These are phyloP conservation scores for Xerophyta viscosa DNA, from an alignment of 106 monocot genomes.

Conservation along the genomic window DNA sequence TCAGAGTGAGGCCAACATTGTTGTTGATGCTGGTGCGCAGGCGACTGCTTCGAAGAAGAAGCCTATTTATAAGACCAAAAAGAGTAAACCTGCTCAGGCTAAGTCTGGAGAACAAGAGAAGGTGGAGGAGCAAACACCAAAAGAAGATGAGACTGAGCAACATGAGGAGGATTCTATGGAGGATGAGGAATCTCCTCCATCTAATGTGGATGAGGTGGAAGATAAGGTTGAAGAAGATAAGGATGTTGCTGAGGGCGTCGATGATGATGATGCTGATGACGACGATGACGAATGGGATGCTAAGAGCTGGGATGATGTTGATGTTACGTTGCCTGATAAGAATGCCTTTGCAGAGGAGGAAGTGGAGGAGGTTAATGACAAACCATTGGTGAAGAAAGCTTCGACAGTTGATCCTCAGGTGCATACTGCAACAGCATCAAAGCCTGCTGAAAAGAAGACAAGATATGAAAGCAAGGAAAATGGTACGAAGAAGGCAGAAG, in stretches of 20 bases:
- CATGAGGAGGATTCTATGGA: conserved; percentile 27
- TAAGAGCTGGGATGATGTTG: conserved; percentile 96
- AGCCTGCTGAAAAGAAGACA: conserved; percentile 42
- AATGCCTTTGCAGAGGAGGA: conserved; percentile 82
- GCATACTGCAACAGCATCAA: conserved; percentile 13
- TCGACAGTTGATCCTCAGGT: conserved; percentile 11
- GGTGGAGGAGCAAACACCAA: conserved; percentile 10
- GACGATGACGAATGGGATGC: conserved; percentile 92
- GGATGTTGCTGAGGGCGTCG: conserved; percentile 48
- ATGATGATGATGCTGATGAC: conserved; percentile 66
- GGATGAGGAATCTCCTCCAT: conserved; percentile 27
- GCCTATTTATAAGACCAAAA: conserved; percentile 63
- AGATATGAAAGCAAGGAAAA: too few species aligned
- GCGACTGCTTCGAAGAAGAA: conserved; percentile 57
- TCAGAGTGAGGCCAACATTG: conserved; percentile 21
- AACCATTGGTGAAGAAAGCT: conserved; percentile 26
- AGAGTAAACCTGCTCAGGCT: conserved; percentile 17
- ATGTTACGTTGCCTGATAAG: conserved; percentile 56
- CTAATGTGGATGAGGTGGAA: conserved; percentile 38
- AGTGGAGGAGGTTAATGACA: conserved; percentile 24
- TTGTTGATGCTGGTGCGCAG: conserved; percentile 31
- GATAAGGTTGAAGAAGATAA: conserved; percentile 38
- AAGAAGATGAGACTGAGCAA: conserved; percentile 14
- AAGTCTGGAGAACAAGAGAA: conserved; percentile 21
- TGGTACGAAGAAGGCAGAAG: conserved; percentile 21